Conservation (phyloP, 2,329 filamentous ascomycete species). For the Chalaropsis ovoidea region DNA sequence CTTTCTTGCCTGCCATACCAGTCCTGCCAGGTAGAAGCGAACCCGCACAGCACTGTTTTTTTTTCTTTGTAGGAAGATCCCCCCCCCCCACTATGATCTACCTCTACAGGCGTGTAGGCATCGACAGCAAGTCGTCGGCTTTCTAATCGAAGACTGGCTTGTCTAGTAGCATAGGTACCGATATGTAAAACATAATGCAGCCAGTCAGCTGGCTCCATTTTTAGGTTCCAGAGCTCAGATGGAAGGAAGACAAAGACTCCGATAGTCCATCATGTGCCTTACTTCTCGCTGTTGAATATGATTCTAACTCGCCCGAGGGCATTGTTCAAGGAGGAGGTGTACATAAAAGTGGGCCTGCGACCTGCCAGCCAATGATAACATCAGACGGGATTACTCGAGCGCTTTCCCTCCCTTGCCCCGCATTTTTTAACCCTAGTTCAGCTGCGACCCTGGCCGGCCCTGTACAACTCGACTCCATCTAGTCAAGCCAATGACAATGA, state of each 20-base stretch:
- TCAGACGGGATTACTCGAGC: background rate
- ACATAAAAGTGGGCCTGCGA: background rate
- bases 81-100: background rate
- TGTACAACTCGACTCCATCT: too few relatives aligned
- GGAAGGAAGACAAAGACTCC: too few relatives aligned
- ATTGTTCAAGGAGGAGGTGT: background rate
- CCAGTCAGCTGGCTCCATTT: background rate
- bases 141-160: background rate
- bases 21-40: background rate
- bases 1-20: background rate
- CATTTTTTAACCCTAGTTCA: background rate
- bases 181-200: background rate
- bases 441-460: too few relatives aligned
- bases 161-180: background rate
- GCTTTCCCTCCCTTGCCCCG: background rate
- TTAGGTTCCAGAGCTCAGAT: background rate
- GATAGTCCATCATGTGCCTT: too few relatives aligned
- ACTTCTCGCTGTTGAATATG: too few relatives aligned
- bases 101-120: background rate
- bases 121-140: background rate
- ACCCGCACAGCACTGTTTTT: background rate
- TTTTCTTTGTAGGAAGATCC: background rate
- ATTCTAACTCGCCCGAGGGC: too few relatives aligned
- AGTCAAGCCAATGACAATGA: too few relatives aligned
- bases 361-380: too few relatives aligned